A percentile compares a stretch with the other conserved stretches of the same genome.
These are phyloP conservation scores for Erodium chrysanthum DNA, from an alignment of 441 rosid species.

Conservation along the genomic window DNA sequence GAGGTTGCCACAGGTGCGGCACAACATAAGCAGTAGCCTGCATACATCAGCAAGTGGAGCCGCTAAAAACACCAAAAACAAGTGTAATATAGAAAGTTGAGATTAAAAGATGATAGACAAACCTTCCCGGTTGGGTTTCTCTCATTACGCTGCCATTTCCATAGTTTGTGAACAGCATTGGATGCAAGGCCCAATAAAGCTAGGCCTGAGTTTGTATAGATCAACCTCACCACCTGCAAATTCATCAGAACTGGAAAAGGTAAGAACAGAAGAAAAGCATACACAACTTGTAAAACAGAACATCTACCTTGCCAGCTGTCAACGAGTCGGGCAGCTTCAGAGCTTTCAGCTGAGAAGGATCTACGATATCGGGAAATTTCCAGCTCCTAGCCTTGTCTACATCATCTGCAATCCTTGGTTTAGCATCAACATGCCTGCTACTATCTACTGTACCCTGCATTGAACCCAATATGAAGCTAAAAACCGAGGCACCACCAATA, in stretches of 20 bases:
- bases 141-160: slow-evolving; percentile 77
- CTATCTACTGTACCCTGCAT: slow-evolving; percentile 53
- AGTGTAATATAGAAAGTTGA: not conserved
- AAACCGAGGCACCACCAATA: slow-evolving; percentile 10
- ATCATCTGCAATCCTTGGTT: slow-evolving; percentile 63
- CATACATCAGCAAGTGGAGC: slow-evolving; percentile 12
- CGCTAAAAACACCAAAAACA: not conserved
- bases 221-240: slow-evolving; percentile 59
- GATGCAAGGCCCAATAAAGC: slow-evolving; percentile 63
- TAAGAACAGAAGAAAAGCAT: not conserved
- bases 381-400: slow-evolving; percentile 57
- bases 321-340: slow-evolving; percentile 56
- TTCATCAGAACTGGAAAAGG: not conserved
- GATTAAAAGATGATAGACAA: slow-evolving; percentile 3
- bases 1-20: slow-evolving; percentile 72
- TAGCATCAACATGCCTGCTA: slow-evolving; percentile 46
- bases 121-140: slow-evolving; percentile 64
- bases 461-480: slow-evolving; percentile 27
- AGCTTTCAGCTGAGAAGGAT: slow-evolving; percentile 65
- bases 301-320: slow-evolving; percentile 51
- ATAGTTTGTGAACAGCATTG: slow-evolving; percentile 76
- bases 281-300: not conserved
- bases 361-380: slow-evolving; percentile 73
- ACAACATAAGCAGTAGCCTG: slow-evolving; percentile 50
- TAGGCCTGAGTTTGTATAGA: slow-evolving; percentile 62